Percentiles rank a stretch among this genome's conserved stretches.
phyloP scores from a whole-genome alignment of 805 yeast species.

The Metschnikowia noctiluminum region DNA sequence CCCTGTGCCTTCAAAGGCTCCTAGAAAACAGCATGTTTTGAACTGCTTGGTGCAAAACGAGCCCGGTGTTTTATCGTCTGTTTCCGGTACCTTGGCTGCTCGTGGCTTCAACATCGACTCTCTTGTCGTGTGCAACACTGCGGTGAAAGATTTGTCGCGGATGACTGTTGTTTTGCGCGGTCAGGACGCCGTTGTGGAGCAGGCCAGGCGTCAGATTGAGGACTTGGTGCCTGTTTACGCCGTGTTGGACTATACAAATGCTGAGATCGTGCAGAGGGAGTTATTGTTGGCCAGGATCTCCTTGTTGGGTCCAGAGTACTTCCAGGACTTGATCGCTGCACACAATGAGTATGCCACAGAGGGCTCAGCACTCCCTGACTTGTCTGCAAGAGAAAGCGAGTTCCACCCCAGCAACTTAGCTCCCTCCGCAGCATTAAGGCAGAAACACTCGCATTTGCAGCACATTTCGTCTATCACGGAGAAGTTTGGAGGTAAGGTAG shows the following conservation, averaged over 20 bases:
- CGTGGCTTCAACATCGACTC: conserved; percentile 98
- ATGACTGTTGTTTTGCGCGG: conserved; percentile 96
- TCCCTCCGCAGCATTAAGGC: conserved; percentile 89
- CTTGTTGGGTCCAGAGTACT: conserved; percentile 95
- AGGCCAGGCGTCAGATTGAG: conserved; percentile 96
- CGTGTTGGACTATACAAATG: conserved; percentile 87
- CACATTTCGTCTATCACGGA: conserved; percentile 76
- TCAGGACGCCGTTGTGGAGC: conserved; percentile 94
- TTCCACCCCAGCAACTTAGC: conserved; percentile 89
- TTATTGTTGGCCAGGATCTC: conserved; percentile 88
- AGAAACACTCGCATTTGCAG: conserved; percentile 84
- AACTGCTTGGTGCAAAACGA: conserved; percentile 98
- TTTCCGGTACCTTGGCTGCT: conserved; percentile 94
- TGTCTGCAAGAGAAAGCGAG: conserved; percentile 42
- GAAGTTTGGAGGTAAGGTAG: conserved; percentile 90
- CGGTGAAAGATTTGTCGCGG: conserved; percentile 89
- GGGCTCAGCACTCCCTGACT: conserved; percentile 41
- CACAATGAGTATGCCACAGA: conserved; percentile 53
- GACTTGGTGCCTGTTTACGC: conserved; percentile 98
- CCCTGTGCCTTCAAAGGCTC: conserved; percentile 59
- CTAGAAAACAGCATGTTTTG: conserved; percentile 80
- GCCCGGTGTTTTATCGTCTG: conserved; percentile 93
- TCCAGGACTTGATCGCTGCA: conserved; percentile 87
- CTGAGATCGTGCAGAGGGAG: conserved; percentile 89
- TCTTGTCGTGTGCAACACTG: conserved; percentile 93